These are phyloP conservation scores for Lactarius psammicola DNA, from an alignment of 768 basidiomycete genomes.

Conservation along the genomic window DNA sequence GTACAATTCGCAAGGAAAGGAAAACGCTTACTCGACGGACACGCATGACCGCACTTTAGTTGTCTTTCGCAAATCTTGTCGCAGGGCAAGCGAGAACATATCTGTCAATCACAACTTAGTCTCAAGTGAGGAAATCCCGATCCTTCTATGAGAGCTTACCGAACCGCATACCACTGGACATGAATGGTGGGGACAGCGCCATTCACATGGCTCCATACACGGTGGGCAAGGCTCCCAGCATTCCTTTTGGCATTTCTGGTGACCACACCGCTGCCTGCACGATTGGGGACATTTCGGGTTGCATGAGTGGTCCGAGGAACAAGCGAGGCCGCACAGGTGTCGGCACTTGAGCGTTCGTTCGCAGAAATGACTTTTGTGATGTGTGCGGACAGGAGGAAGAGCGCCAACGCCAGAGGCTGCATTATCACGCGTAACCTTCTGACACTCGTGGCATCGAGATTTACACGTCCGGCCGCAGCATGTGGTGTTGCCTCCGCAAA, in stretches of 20 bases:
- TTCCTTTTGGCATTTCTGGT: conserved; percentile 33
- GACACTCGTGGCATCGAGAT: conserved; percentile 36
- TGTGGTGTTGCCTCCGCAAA: conserved; percentile 31
- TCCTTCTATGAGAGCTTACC: conserved; percentile 30
- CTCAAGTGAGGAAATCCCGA: background rate
- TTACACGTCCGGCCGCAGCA: conserved; percentile 37
- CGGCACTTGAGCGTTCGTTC: conserved; percentile 36
- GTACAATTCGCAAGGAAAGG: background rate
- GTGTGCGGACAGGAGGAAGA: conserved; percentile 12
- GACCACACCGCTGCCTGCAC: conserved; percentile 35
- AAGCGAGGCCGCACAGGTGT: conserved; percentile 35
- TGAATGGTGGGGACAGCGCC: conserved; percentile 37
- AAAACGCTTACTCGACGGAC: conserved; percentile 38
- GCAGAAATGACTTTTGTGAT: conserved; percentile 36
- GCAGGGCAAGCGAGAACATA: conserved; percentile 41
- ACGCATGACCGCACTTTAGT: conserved; percentile 39
- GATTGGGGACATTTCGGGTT: conserved; percentile 31
- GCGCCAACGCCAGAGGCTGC: background rate
- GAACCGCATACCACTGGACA: conserved; percentile 41
- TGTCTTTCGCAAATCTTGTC: conserved; percentile 34
- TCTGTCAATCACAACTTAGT: conserved; percentile 27
- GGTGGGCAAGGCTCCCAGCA: conserved; percentile 38
- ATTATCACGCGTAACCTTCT: conserved; percentile 22
- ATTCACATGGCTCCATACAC: conserved; percentile 39
- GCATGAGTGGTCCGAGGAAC: conserved; percentile 35